phyloP scores from a whole-genome alignment of 345 rosid genomes.

The Hibiscus trionum region DNA sequence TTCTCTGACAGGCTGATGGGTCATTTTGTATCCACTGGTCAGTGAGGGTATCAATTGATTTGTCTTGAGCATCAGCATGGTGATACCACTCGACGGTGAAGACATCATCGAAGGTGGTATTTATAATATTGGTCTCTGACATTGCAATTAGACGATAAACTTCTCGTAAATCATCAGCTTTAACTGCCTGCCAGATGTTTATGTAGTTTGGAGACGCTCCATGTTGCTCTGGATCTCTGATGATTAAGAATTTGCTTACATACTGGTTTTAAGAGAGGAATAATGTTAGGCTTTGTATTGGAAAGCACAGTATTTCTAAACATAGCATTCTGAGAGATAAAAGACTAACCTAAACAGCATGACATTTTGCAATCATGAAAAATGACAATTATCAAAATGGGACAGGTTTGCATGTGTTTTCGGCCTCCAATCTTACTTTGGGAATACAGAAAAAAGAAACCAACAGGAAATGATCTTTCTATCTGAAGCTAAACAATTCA shows the following conservation, averaged over 20 bases:
- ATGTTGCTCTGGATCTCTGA: slow-evolving; percentile 29
- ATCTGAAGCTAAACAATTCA: neutral
- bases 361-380: neutral
- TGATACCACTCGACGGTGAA: slow-evolving; percentile 29
- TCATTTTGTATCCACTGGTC: slow-evolving; percentile 28
- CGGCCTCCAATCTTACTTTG: neutral
- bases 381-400: neutral
- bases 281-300: slow-evolving; percentile 9
- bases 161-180: slow-evolving; percentile 51
- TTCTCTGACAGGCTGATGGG: slow-evolving; percentile 55
- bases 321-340: neutral
- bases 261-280: slow-evolving; percentile 36
- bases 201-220: slow-evolving; percentile 18
- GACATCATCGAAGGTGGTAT: slow-evolving; percentile 51
- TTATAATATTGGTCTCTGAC: slow-evolving; percentile 36
- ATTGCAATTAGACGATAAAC: slow-evolving; percentile 59
- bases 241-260: slow-evolving; percentile 52
- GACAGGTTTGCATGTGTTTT: neutral
- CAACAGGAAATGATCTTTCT: neutral
- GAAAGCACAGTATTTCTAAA: neutral
- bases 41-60: slow-evolving; percentile 3
- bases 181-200: slow-evolving; percentile 69
- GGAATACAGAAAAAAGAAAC: neutral
- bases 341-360: slow-evolving; percentile 1
- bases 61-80: slow-evolving; percentile 27